Conservation (phyloP, 2,329 filamentous ascomycete species). For the Aureobasidium sp. region DNA sequence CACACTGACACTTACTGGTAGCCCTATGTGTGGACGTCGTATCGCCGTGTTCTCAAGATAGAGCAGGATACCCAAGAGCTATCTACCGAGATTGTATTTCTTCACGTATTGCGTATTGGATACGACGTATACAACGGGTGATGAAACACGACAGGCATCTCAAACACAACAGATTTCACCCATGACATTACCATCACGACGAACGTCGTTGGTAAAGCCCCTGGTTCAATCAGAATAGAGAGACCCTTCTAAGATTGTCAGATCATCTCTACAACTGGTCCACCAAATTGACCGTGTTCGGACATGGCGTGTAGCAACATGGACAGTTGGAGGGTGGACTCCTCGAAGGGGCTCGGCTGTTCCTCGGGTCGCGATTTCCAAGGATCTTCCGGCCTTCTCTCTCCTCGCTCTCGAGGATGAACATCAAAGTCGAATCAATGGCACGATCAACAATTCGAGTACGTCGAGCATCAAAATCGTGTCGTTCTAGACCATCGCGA, state of each 20-base stretch:
- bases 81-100: not conserved
- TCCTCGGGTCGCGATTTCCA: not conserved
- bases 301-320: too few relatives aligned
- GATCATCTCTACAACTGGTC: too few relatives aligned
- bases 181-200: too few relatives aligned
- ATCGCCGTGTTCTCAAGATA: not conserved
- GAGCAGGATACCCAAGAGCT: not conserved
- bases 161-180: too few relatives aligned
- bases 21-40: not conserved
- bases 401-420: not conserved
- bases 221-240: too few relatives aligned
- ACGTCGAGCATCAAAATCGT: not conserved
- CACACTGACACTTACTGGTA: too few relatives aligned
- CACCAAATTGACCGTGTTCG: not conserved
- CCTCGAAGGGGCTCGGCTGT: not conserved
- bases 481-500: too few relatives aligned
- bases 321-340: too few relatives aligned
- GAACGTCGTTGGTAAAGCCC: too few relatives aligned
- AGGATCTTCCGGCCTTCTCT: not conserved
- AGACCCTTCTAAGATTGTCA: too few relatives aligned
- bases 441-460: not conserved
- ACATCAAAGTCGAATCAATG: not conserved
- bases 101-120: not conserved
- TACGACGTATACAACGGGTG: not conserved
- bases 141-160: not conserved